Evolutionary conservation across 768 basidiomycete species (phyloP), one percentile per base, ranked within the genome.

Genomic region (Podaxis carcinomalis): DNA sequence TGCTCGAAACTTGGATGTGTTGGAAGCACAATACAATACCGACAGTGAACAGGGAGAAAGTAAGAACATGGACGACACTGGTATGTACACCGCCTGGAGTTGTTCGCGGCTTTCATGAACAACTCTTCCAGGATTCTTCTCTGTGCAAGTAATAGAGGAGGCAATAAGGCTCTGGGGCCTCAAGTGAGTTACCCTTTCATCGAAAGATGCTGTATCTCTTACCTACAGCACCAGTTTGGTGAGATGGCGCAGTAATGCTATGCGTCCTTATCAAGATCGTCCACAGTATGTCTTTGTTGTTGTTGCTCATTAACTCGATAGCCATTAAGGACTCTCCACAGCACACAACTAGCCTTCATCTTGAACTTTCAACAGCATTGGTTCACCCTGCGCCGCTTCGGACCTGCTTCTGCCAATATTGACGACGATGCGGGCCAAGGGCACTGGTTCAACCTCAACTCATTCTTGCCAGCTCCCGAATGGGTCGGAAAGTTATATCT

Each of bases 11-110:
- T 72, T 94, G 7, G 92, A 93, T 70, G 67, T 71, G 4, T 77
- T 90, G 9, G 92, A 93, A 68, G 76, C 76, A 59, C 77, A 78
- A 58, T 88, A 86, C 64, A 23, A 61, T 35, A 55, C 59, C 7
- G 79, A 85, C 59, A 77, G 80, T 52, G 75, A 78, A 78, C 69
- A 66, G 72, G 36, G 76, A 74, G 56, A 70, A 74, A 88, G 89
- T 74, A 78, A 81, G 62, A 97, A 97, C 69, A 92, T 95, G 90
- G 94, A 97, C 66, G 94, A 95, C 71, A 93, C 92, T 27, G 94
- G 93, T 86, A 63, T 9, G 32, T 4, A 36, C 67, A 58, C 21
- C 44, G 51, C 52, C 3, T 10, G 4, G 1, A 14, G 21, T 46
- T 11, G 23, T 53, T 16, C n/a, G 25, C 14, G 36, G 23, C 14